Evolutionary conservation across 2,329 filamentous ascomycete genomes (phyloP).

Genomic region (Colletotrichum sp.): DNA sequence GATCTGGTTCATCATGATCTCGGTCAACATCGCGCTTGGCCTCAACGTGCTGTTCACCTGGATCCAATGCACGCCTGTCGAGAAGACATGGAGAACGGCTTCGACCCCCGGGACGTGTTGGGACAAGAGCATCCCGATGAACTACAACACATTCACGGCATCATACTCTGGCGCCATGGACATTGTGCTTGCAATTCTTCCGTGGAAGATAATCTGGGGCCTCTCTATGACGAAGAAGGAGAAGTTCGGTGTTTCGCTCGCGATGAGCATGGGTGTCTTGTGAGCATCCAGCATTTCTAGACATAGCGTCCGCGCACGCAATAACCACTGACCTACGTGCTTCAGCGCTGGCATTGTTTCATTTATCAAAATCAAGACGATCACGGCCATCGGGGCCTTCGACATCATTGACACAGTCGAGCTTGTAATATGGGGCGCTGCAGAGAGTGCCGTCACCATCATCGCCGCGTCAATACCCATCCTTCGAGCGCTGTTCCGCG

Average conservation of each 20-base stretch:
- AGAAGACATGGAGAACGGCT: conserved; percentile 27
- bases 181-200: conserved; percentile 43
- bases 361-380: conserved; percentile 32
- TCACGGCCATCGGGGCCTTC: conserved; percentile 24
- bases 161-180: conserved; percentile 41
- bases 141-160: conserved; percentile 32
- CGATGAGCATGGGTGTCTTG: conserved; percentile 49
- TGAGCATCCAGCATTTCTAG: conserved; percentile 22
- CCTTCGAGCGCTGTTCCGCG: conserved; percentile 30
- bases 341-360: conserved; percentile 35
- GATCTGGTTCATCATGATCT: conserved; percentile 30
- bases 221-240: conserved; percentile 43
- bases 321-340: neutral
- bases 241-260: conserved; percentile 42
- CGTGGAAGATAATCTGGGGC: conserved; percentile 45
- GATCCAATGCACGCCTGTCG: conserved; percentile 29
- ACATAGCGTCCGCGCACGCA: neutral
- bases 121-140: conserved; percentile 29
- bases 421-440: conserved; percentile 32
- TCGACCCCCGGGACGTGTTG: conserved; percentile 27
- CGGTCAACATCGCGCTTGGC: conserved; percentile 27
- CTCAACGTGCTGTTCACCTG: conserved; percentile 27
- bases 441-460: conserved; percentile 33
- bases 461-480: conserved; percentile 38
- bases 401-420: conserved; percentile 25